Evolutionary conservation across 805 yeast species (phyloP).

Genomic region (Saturnispora zaruensis): DNA sequence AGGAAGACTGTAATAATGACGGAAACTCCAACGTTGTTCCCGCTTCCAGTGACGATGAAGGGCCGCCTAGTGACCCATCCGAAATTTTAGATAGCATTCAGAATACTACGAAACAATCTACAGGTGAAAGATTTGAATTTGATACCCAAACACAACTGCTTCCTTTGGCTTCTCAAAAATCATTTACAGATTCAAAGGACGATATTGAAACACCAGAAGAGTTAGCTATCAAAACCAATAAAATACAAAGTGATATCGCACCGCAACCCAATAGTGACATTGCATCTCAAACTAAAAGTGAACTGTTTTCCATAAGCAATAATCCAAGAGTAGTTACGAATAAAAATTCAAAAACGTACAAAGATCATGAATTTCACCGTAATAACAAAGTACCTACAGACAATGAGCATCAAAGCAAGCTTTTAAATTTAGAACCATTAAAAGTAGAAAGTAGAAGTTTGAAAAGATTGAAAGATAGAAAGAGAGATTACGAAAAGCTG

Average conservation of each 20-base stretch:
- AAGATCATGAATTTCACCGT: not conserved
- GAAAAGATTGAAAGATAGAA: constrained; percentile 3
- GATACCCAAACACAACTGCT: not conserved
- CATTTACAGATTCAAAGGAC: not conserved
- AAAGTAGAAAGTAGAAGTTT: not conserved
- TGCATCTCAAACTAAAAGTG: not conserved
- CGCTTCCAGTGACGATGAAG: constrained; percentile 3
- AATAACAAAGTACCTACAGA: not conserved
- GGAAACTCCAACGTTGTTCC: not conserved
- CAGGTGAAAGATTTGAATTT: not conserved
- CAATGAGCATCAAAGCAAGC: not conserved
- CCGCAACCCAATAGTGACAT: not conserved
- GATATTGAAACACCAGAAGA: not conserved
- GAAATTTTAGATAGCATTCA: not conserved
- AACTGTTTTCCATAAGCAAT: not conserved
- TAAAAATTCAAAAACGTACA: not conserved
- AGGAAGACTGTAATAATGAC: not conserved
- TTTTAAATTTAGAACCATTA: not conserved
- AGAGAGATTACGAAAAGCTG: constrained; percentile 8
- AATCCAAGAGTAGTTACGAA: not conserved
- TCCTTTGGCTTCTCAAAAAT: not conserved
- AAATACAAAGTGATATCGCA: not conserved
- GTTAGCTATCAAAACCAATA: not conserved
- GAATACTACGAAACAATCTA: not conserved
- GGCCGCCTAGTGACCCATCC: not conserved